Evolutionary conservation across 192 early-diverging fungal genomes (phyloP).

Genomic region (Coemansia sp.): DNA sequence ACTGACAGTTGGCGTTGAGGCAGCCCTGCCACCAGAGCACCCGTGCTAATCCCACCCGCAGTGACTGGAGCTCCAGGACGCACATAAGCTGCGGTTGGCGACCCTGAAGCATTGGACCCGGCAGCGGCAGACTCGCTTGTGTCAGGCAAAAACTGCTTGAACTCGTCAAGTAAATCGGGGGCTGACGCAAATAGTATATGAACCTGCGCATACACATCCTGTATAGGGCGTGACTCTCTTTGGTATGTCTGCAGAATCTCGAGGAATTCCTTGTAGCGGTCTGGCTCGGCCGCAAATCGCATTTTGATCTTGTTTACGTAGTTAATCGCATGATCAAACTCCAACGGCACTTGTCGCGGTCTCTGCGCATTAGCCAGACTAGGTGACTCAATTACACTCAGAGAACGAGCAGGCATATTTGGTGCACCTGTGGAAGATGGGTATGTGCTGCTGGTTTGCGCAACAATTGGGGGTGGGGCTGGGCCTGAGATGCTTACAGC

Average conservation of each 20-base stretch:
- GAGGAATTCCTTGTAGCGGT: slow-evolving; percentile 96
- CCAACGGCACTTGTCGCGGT: slow-evolving; percentile 74
- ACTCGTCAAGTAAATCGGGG: slow-evolving; percentile 93
- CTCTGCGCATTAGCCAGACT: slow-evolving; percentile 27
- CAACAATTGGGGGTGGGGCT: background rate
- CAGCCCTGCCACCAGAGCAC: background rate
- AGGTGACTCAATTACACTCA: slow-evolving; percentile 32
- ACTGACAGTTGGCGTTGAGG: slow-evolving; percentile 13
- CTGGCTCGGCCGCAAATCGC: slow-evolving; percentile 89
- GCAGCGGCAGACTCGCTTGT: slow-evolving; percentile 60
- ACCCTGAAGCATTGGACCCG: slow-evolving; percentile 20
- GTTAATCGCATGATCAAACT: slow-evolving; percentile 98
- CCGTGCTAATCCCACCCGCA: slow-evolving; percentile 2
- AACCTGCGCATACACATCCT: slow-evolving; percentile 97
- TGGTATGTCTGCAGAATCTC: slow-evolving; percentile 98
- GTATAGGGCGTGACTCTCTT: slow-evolving; percentile 92
- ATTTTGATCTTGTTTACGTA: slow-evolving; percentile 99
- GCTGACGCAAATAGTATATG: slow-evolving; percentile 82
- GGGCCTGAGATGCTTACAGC: slow-evolving; percentile 7
- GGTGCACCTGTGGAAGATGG: background rate
- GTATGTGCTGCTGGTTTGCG: background rate
- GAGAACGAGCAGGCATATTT: slow-evolving; percentile 25
- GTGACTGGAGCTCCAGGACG: slow-evolving; percentile 13
- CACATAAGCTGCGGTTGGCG: slow-evolving; percentile 32
- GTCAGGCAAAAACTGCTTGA: slow-evolving; percentile 98